phyloP scores from a whole-genome alignment of 805 yeast species.

The Zygosaccharomyces rouxii region DNA sequence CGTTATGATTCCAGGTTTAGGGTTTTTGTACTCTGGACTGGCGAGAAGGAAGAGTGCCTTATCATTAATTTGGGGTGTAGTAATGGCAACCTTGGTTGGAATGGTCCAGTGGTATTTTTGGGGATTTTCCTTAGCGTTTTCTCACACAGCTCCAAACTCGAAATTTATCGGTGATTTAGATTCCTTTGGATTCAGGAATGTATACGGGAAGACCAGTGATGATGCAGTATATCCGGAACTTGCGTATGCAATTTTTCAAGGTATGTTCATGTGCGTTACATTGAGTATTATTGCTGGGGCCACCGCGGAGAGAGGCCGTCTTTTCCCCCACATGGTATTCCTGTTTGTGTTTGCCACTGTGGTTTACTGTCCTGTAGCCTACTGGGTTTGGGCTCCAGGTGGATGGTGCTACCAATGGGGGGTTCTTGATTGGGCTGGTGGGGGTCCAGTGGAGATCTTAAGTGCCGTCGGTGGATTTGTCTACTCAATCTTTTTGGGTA shows the following conservation, averaged over 20 bases:
- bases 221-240: conserved; percentile 67
- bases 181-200: conserved; percentile 74
- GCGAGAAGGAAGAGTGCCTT: conserved; percentile 88
- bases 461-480: conserved; percentile 91
- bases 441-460: conserved; percentile 92
- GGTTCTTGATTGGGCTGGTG: conserved; percentile 94
- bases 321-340: conserved; percentile 79
- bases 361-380: conserved; percentile 92
- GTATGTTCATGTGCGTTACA: conserved; percentile 90
- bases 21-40: conserved; percentile 85
- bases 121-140: conserved; percentile 94
- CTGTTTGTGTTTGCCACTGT: conserved; percentile 84
- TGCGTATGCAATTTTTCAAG: conserved; percentile 80
- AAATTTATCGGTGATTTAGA: conserved; percentile 84
- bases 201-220: conserved; percentile 44
- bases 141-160: conserved; percentile 64
- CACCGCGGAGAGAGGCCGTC: conserved; percentile 86
- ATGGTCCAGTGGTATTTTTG: conserved; percentile 94
- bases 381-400: conserved; percentile 89
- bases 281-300: conserved; percentile 89
- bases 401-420: conserved; percentile 97
- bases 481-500: conserved; percentile 73
- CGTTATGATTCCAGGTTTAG: conserved; percentile 93
- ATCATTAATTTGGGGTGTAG: conserved; percentile 75
- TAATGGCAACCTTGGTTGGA: conserved; percentile 69